Conservation (phyloP, 331 rosid species). For the Quercus tomentella region DNA sequence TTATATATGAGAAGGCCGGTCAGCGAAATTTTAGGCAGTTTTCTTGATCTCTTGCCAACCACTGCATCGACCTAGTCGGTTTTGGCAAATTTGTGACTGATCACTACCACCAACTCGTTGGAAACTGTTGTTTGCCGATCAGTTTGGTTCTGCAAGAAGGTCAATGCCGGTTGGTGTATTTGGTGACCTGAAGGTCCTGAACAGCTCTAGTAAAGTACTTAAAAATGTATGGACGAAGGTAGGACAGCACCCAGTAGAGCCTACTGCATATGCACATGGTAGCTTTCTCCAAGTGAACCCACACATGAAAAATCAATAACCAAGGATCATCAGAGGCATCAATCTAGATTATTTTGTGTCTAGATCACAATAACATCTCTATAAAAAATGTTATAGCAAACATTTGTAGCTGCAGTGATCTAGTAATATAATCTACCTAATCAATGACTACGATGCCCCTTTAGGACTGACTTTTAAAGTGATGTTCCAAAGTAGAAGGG, state of each 20-base stretch:
- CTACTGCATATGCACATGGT: background rate
- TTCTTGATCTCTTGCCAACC: too few relatives aligned
- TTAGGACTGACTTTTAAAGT: constrained; percentile 12
- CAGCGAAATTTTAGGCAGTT: too few relatives aligned
- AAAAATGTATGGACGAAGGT: background rate
- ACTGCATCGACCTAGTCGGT: too few relatives aligned
- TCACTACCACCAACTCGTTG: too few relatives aligned
- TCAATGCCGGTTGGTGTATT: too few relatives aligned
- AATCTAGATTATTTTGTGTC: background rate
- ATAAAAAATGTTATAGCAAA: background rate
- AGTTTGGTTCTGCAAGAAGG: too few relatives aligned
- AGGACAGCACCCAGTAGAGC: background rate
- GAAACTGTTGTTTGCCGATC: too few relatives aligned
- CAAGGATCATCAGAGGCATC: constrained; percentile 9
- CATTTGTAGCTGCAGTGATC: background rate
- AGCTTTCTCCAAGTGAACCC: constrained; percentile 2
- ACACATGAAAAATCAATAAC: constrained; percentile 12
- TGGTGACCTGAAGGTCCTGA: too few relatives aligned
- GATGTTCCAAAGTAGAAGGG: constrained; percentile 8
- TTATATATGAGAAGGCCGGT: too few relatives aligned
- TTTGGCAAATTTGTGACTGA: too few relatives aligned
- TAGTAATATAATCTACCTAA: background rate
- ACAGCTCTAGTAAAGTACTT: too few relatives aligned
- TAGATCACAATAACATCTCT: constrained; percentile 2
- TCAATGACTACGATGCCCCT: background rate